Evolutionary conservation across 2,329 filamentous ascomycete species (phyloP).

Genomic region (Apiospora koreana): DNA sequence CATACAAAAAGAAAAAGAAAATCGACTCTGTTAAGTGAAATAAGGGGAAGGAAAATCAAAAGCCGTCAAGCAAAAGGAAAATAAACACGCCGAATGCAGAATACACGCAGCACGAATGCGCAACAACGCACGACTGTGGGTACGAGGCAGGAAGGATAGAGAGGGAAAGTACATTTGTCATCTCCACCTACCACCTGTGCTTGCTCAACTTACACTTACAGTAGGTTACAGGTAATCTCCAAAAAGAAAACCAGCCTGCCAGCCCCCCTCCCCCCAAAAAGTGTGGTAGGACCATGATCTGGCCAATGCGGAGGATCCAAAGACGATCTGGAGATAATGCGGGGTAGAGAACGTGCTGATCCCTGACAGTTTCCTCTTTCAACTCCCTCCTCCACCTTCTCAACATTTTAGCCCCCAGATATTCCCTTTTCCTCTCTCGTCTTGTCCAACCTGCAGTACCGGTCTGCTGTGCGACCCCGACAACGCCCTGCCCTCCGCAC

Average conservation of each 20-base stretch:
- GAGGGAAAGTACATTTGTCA: not conserved
- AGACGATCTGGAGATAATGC: conserved; percentile 10
- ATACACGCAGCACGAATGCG: no score
- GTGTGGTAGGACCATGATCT: not conserved
- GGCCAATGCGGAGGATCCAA: not conserved
- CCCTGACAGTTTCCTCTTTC: not conserved
- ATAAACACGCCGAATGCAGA: not conserved
- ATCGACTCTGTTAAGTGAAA: not conserved
- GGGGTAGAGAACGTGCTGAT: not conserved
- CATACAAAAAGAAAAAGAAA: no score
- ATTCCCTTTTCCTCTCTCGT: not conserved
- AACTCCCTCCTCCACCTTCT: not conserved
- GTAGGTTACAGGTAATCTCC: no score
- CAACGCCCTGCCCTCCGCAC: not conserved
- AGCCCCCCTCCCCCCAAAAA: no score
- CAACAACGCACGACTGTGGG: not conserved
- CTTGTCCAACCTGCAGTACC: not conserved
- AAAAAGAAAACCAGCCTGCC: no score
- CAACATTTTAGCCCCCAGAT: no score
- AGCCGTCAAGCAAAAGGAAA: not conserved
- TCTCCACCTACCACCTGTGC: no score
- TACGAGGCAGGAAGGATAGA: no score
- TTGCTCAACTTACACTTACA: no score
- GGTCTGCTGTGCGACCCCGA: conserved; percentile 1
- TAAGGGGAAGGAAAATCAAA: not conserved